Evolutionary conservation across 352 stramenopile species (phyloP).

Genomic region (Phytophthora ohioensis): DNA sequence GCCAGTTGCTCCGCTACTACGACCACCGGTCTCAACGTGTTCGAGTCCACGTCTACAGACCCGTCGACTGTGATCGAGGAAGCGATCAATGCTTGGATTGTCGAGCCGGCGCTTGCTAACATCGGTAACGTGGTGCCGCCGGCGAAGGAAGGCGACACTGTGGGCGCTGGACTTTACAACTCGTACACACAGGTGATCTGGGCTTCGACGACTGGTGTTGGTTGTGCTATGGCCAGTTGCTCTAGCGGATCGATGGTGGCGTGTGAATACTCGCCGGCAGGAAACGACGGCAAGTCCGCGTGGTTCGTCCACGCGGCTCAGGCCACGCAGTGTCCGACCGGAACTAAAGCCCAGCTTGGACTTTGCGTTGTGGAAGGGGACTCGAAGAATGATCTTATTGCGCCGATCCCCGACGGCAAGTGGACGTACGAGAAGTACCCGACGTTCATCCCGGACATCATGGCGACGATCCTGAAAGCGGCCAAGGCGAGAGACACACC

Average conservation of each 20-base stretch:
- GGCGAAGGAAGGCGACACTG: slow-evolving; percentile 43
- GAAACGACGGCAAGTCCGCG: slow-evolving; percentile 59
- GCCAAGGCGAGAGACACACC: slow-evolving; percentile 36
- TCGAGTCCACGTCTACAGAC: slow-evolving; percentile 43
- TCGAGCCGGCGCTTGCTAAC: slow-evolving; percentile 46
- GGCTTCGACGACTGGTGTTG: slow-evolving; percentile 67
- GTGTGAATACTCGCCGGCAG: slow-evolving; percentile 68
- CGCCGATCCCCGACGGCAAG: slow-evolving; percentile 61
- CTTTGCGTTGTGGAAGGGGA: slow-evolving; percentile 68
- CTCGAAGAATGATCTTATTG: slow-evolving; percentile 59
- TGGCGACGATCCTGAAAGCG: slow-evolving; percentile 51
- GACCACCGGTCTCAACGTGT: slow-evolving; percentile 57
- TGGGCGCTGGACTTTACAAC: slow-evolving; percentile 73
- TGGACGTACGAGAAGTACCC: slow-evolving; percentile 63
- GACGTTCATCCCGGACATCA: slow-evolving; percentile 59
- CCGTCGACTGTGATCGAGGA: slow-evolving; percentile 52
- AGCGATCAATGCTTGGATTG: slow-evolving; percentile 65
- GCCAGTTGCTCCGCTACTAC: slow-evolving; percentile 49
- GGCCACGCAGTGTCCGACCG: slow-evolving; percentile 54
- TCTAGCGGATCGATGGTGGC: slow-evolving; percentile 52
- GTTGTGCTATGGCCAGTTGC: slow-evolving; percentile 68
- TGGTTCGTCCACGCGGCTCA: slow-evolving; percentile 69
- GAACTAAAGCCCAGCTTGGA: slow-evolving; percentile 47
- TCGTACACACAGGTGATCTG: slow-evolving; percentile 83
- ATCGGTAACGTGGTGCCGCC: slow-evolving; percentile 39